A percentile compares a stretch with the other conserved stretches of the same genome.
Evolutionary conservation across 352 stramenopile species (phyloP).

Genomic region (Albugo candida): DNA sequence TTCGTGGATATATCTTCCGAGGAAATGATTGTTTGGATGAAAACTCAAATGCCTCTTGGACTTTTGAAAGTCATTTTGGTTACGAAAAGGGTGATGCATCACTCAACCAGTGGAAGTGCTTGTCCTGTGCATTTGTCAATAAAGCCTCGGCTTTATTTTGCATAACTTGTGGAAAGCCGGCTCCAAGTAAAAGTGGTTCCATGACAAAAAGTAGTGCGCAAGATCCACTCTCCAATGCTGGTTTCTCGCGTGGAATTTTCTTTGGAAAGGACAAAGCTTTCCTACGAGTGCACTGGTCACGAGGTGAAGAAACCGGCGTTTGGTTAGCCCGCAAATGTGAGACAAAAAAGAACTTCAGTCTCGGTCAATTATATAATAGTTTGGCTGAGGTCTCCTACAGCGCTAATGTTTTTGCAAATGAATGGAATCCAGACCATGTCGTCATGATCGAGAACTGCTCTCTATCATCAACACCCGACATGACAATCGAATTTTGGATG

Average conservation of each 20-base stretch:
- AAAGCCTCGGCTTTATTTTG: conserved; percentile 33
- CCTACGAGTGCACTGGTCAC: conserved; percentile 63
- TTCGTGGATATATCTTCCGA: background rate
- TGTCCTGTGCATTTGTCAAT: conserved; percentile 64
- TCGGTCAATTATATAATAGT: background rate
- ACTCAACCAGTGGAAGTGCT: conserved; percentile 34
- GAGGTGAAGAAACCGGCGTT: conserved; percentile 58
- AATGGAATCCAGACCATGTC: conserved; percentile 17
- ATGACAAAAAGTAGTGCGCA: conserved; percentile 4
- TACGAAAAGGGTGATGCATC: conserved; percentile 12
- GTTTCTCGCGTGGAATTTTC: too few relatives aligned
- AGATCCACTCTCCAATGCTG: too few relatives aligned
- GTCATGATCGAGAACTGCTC: conserved; percentile 34
- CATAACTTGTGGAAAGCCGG: conserved; percentile 43
- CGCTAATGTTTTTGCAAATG: conserved; percentile 34
- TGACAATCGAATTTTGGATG: conserved; percentile 56
- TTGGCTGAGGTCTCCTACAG: conserved; percentile 14
- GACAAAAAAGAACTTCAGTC: background rate
- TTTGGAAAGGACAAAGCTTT: conserved; percentile 12
- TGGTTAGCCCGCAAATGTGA: conserved; percentile 42
- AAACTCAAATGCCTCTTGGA: conserved; percentile 15
- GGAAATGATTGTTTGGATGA: conserved; percentile 3
- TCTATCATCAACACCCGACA: conserved; percentile 17
- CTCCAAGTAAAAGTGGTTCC: conserved; percentile 18
- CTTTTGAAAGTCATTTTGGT: conserved; percentile 61